phyloP scores from a whole-genome alignment of 164 flowering plant genomes.

The Santalum album region DNA sequence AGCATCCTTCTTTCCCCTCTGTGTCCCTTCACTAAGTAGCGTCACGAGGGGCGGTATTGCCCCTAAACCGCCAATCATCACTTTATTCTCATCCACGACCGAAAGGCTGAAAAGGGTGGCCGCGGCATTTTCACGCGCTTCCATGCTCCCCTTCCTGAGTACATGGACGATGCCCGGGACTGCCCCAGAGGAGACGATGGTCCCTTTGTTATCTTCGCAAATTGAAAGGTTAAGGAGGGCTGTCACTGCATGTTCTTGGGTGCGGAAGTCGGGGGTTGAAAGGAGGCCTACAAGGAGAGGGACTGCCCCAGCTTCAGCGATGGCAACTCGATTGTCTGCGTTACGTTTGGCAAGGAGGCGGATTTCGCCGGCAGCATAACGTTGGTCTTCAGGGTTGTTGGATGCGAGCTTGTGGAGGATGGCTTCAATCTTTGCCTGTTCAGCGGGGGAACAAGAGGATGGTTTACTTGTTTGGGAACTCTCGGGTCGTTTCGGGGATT shows the following conservation, averaged over 20 bases:
- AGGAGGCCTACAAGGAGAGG: constrained; percentile 75
- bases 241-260: constrained; percentile 93
- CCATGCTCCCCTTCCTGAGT: constrained; percentile 84
- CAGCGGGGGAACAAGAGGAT: constrained; percentile 60
- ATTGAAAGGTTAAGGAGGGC: constrained; percentile 94
- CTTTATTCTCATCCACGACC: constrained; percentile 80
- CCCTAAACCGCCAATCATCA: constrained; percentile 69
- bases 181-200: constrained; percentile 64
- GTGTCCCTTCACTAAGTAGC: constrained; percentile 81
- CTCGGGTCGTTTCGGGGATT: constrained; percentile 73
- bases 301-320: constrained; percentile 93
- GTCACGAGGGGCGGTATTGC: constrained; percentile 85
- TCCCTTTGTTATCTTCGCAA: constrained; percentile 80
- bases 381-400: constrained; percentile 60
- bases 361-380: constrained; percentile 83
- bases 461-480: constrained; percentile 34
- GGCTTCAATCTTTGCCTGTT: constrained; percentile 49
- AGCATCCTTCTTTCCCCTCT: constrained; percentile 92
- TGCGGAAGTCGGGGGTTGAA: constrained; percentile 63
- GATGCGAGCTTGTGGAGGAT: constrained; percentile 68
- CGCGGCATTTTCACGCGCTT: constrained; percentile 96
- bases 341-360: constrained; percentile 95
- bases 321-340: constrained; percentile 89
- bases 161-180: constrained; percentile 87
- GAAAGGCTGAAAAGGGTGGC: constrained; percentile 94